Percentiles rank a stretch among this genome's conserved stretches.
These are phyloP conservation scores for Carex littledalei DNA, from an alignment of 176 grass and related monocot genomes.

Conservation along the genomic window DNA sequence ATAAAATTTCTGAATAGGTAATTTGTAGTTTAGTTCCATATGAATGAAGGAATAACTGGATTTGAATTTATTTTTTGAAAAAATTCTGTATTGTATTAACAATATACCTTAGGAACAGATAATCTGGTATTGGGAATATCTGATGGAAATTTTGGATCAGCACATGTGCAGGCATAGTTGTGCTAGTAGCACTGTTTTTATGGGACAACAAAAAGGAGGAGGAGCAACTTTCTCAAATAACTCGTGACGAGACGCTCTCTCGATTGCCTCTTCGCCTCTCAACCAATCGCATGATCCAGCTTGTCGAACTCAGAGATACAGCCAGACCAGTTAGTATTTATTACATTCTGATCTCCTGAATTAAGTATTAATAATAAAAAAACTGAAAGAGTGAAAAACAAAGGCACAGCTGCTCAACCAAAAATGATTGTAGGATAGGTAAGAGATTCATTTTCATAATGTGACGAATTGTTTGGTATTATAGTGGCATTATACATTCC, in stretches of 20 bases:
- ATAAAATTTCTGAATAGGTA: background rate
- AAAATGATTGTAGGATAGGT: background rate
- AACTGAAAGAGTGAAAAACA: background rate
- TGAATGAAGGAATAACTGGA: background rate
- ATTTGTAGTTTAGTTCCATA: background rate
- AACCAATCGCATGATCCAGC: constrained; percentile 77
- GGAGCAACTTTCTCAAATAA: constrained; percentile 85
- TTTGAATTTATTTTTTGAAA: background rate
- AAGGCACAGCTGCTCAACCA: background rate
- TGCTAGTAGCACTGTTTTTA: constrained; percentile 76
- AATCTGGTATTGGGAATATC: background rate
- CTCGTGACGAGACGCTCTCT: constrained; percentile 85
- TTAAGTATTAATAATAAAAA: background rate
- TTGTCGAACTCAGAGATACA: constrained; percentile 80
- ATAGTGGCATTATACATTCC: background rate
- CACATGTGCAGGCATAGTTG: constrained; percentile 75
- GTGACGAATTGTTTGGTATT: background rate
- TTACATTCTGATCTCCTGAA: constrained; percentile 18
- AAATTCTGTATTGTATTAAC: background rate
- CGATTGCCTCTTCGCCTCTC: constrained; percentile 83
- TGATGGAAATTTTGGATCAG: constrained; percentile 85
- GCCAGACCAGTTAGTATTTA: constrained; percentile 82
- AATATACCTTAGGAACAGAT: background rate
- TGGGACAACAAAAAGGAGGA: constrained; percentile 99
- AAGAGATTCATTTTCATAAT: background rate